These are phyloP conservation scores for Cyclospora cayetanensis DNA, from an alignment of 169 alveolate species.

Conservation along the genomic window DNA sequence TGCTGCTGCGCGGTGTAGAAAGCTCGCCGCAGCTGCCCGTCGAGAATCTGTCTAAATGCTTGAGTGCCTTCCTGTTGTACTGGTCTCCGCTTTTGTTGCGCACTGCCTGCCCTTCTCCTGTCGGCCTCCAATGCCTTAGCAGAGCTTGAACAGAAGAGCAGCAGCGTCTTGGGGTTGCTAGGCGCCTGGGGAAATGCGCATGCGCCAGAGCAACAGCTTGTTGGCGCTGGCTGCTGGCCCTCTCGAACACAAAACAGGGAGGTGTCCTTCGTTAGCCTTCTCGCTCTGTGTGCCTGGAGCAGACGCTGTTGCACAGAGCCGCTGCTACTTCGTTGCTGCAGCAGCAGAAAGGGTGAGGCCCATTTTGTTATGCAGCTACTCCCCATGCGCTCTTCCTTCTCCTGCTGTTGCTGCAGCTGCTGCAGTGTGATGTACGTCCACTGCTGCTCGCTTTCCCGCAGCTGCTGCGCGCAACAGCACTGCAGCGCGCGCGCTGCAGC, in stretches of 20 bases:
- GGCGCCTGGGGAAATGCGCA: neutral
- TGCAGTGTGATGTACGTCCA: conserved; percentile 47
- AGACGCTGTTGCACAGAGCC: conserved; percentile 27
- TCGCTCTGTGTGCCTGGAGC: conserved; percentile 36
- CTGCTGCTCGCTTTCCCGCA: conserved; percentile 19
- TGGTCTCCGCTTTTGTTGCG: conserved; percentile 19
- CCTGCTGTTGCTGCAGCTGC: conserved; percentile 16
- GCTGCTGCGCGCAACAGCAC: conserved; percentile 7
- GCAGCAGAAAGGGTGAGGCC: neutral
- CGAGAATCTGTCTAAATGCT: neutral
- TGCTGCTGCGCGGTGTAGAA: neutral
- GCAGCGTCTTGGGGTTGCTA: neutral
- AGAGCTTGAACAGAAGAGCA: neutral
- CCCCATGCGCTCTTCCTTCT: conserved; percentile 38
- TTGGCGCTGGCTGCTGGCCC: conserved; percentile 52
- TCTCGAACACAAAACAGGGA: neutral
- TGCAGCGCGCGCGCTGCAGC: conserved; percentile 53
- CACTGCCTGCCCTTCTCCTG: too few species aligned
- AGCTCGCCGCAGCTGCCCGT: neutral
- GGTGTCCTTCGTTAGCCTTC: neutral
- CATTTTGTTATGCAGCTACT: neutral
- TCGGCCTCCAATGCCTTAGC: neutral
- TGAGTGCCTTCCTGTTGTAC: neutral
- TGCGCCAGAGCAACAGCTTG: neutral
- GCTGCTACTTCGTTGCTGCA: conserved; percentile 28